These are phyloP conservation scores for Penicillium paneum DNA, from an alignment of 2,329 filamentous ascomycete species.

Conservation along the genomic window DNA sequence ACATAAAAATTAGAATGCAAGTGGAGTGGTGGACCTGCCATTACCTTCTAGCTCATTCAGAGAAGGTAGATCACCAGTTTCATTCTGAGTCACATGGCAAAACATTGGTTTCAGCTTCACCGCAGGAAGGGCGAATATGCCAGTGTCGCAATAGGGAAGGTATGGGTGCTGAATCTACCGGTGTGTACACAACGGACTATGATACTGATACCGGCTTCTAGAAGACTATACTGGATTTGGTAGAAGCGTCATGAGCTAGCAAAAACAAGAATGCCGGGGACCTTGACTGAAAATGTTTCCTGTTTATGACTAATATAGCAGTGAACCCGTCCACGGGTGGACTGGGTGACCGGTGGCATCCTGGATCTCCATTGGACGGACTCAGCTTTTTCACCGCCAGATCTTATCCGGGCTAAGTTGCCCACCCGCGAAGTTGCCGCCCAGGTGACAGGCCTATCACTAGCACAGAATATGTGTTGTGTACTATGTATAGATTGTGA, in stretches of 20 bases:
- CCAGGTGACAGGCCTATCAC: slow-evolving; percentile 18
- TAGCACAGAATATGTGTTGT: not conserved
- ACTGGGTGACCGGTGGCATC: slow-evolving; percentile 5
- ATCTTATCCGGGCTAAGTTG: slow-evolving; percentile 8
- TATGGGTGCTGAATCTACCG: not conserved
- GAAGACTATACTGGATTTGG: not conserved
- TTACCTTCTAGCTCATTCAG: slow-evolving; percentile 6
- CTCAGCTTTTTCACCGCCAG: slow-evolving; percentile 21
- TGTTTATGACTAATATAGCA: slow-evolving; percentile 1
- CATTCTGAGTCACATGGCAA: slow-evolving; percentile 6
- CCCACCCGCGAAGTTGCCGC: slow-evolving; percentile 7
- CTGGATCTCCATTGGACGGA: slow-evolving; percentile 19
- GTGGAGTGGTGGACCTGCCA: slow-evolving; percentile 9
- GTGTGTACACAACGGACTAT: not conserved
- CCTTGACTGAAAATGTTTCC: not conserved
- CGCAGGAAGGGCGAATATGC: not conserved
- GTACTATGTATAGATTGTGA: slow-evolving; percentile 18
- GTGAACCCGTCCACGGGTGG: not conserved
- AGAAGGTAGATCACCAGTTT: slow-evolving; percentile 9
- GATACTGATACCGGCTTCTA: not conserved
- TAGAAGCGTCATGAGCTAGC: not conserved
- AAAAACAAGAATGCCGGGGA: not conserved
- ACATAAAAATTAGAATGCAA: not conserved
- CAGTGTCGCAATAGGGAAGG: not conserved
- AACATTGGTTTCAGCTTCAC: slow-evolving; percentile 6